Evolutionary conservation across 2,329 filamentous ascomycete genomes (phyloP).

Genomic region (Thermothelomyces thermophilus): DNA sequence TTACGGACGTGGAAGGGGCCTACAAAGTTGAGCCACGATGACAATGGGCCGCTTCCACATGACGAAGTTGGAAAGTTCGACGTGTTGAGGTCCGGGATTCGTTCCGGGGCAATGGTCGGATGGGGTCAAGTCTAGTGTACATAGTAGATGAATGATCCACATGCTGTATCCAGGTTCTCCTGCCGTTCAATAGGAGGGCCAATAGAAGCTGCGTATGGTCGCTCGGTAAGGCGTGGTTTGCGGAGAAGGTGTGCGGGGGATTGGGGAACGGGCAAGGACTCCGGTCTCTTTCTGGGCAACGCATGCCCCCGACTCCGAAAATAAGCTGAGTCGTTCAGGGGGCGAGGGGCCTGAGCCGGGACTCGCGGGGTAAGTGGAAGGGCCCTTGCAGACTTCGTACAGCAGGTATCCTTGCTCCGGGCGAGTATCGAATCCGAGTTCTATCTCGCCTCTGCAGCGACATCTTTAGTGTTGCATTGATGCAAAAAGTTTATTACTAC

Average conservation of each 20-base stretch:
- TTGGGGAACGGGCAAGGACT: background rate
- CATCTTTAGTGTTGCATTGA: background rate
- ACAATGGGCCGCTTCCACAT: background rate
- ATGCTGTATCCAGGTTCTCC: constrained; percentile 5
- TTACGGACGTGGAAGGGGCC: background rate
- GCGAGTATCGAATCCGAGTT: background rate
- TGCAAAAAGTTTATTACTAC: background rate
- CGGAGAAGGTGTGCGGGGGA: constrained; percentile 9
- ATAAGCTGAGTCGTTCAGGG: background rate
- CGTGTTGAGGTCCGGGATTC: background rate
- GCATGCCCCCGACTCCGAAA: background rate
- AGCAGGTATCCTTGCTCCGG: background rate
- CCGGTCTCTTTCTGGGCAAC: constrained; percentile 5
- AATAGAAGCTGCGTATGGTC: background rate
- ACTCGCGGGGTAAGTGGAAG: background rate
- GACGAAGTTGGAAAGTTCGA: background rate
- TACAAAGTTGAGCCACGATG: background rate
- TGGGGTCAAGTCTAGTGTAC: constrained; percentile 2
- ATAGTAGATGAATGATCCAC: constrained; percentile 9
- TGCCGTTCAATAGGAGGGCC: constrained; percentile 2
- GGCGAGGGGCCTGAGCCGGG: background rate
- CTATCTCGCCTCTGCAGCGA: background rate
- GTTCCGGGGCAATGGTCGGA: constrained; percentile 8
- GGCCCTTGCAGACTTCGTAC: background rate
- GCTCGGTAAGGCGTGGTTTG: constrained; percentile 2